Evolutionary conservation across 2,329 filamentous ascomycete genomes (phyloP), one percentile per base, ranked within the genome.

Genomic region (Ophiostoma perfectum): DNA sequence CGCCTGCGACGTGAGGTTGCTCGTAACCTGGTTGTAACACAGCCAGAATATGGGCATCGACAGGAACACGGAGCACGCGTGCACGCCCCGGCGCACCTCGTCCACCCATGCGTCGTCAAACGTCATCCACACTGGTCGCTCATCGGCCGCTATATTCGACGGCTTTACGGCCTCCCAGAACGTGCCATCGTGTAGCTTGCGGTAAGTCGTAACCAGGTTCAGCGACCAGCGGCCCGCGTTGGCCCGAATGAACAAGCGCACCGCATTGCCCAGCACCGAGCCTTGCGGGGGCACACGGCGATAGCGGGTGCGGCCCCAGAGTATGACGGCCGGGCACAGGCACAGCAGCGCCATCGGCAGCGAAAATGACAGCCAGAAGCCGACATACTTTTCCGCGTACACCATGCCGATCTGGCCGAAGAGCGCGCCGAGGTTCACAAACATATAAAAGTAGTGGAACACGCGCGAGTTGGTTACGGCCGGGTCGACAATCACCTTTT

Each of bases 101-200:
- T 92, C 90, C 45, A 94, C 90, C 90, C 90, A 94, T 66, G 86
- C 86, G 73, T 94, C 91, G 71, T 94, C 90, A 73, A 92, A 93
- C 0, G 88, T 90, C 70, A 71, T 72, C 71, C 70, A 71, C n/a
- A 5, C 8, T 1, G 67, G 70, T 38, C 68, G 68, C 5, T 68
- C 67, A n/a, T 66, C 66, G 0, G 68, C 63, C 9, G 64, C 65
- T 9, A 72, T 70, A 6, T 38, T 36, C 36, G 70, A 71, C 38
- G 71, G 71, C 68, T 72, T 72, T 55, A 70, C 71, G 7, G 9
- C 41, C 38, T 70, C 67, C 71, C 71, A 72, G 47, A 72, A 72
- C 3, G 68, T 70, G 58, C 70, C 71, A 41, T 71, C 70, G 66
- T 70, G 64, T 8, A 71, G 65, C 11, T 44, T 41, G 49, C 55